A percentile compares a stretch with the other conserved stretches of the same genome.
These are phyloP conservation scores for Tirmania nivea DNA, from an alignment of 495 filamentous ascomycete species.

Conservation along the genomic window DNA sequence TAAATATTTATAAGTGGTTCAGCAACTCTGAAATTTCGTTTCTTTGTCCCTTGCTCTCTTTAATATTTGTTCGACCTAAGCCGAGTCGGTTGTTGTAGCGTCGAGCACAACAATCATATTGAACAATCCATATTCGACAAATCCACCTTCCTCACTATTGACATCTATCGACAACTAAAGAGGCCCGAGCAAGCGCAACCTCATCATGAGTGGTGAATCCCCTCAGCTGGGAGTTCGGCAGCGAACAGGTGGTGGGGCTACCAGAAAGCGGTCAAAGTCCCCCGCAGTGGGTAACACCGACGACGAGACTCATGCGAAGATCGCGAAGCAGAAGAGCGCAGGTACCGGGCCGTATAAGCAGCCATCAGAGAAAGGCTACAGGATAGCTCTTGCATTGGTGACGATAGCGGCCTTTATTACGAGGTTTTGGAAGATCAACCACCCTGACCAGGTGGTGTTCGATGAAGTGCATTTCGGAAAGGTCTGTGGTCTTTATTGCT, in stretches of 20 bases:
- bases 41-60: too few species aligned
- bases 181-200: too few species aligned
- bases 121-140: too few species aligned
- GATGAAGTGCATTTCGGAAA: conserved; percentile 99
- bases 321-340: background rate
- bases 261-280: background rate
- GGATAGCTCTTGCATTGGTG: conserved; percentile 53
- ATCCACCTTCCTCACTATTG: too few species aligned
- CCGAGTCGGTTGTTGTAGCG: too few species aligned
- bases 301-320: background rate
- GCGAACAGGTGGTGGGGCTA: background rate
- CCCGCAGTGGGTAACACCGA: background rate
- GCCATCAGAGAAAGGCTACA: conserved; percentile 28
- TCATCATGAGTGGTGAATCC: too few species aligned
- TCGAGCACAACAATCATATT: too few species aligned
- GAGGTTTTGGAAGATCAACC: conserved; percentile 81
- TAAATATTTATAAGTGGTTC: too few species aligned
- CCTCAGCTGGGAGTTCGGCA: background rate
- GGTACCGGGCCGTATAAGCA: background rate
- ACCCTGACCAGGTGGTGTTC: conserved; percentile 93
- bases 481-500: conserved; percentile 29
- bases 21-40: too few species aligned
- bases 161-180: too few species aligned
- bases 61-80: too few species aligned
- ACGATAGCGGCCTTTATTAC: conserved; percentile 73